These are phyloP conservation scores for Globisporangium uncinulatum DNA, from an alignment of 352 stramenopile genomes.

Conservation along the genomic window DNA sequence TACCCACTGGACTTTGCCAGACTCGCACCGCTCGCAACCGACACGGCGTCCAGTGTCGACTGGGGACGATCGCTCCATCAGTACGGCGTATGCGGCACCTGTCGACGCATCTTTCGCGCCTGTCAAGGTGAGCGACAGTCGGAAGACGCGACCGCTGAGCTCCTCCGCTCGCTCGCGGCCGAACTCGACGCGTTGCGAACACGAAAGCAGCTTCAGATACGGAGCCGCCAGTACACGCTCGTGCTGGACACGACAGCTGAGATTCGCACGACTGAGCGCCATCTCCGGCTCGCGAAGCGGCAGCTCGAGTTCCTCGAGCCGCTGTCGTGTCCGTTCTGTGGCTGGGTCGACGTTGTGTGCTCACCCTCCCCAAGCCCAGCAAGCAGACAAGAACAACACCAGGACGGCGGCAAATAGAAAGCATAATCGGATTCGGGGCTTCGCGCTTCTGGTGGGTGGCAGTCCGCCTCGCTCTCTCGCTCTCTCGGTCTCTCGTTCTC, in stretches of 20 bases:
- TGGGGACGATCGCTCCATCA: conserved; percentile 19
- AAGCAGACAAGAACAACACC: background rate
- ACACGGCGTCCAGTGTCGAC: conserved; percentile 8
- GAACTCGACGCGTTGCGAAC: conserved; percentile 16
- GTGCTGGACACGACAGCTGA: conserved; percentile 24
- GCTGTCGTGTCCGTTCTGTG: conserved; percentile 45
- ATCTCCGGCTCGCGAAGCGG: conserved; percentile 21
- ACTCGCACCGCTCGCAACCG: conserved; percentile 18
- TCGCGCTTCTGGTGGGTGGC: no score
- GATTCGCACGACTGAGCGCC: conserved; percentile 16
- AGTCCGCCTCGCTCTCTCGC: no score
- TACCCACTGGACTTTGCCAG: conserved; percentile 21
- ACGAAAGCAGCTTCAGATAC: conserved; percentile 25
- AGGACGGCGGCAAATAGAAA: no score
- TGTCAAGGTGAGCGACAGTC: conserved; percentile 22
- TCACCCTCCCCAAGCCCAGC: background rate
- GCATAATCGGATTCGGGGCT: no score
- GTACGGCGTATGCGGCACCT: conserved; percentile 43
- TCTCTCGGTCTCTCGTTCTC: background rate
- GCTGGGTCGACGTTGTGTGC: conserved; percentile 10
- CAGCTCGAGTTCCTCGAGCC: conserved; percentile 31
- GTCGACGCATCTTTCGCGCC: conserved; percentile 39
- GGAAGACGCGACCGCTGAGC: conserved; percentile 21
- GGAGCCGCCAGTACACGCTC: conserved; percentile 25
- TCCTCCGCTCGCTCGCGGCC: conserved; percentile 10